Evolutionary conservation across 129 eudicot genomes (phyloP).

Genomic region (Oenanthe sinensis): DNA sequence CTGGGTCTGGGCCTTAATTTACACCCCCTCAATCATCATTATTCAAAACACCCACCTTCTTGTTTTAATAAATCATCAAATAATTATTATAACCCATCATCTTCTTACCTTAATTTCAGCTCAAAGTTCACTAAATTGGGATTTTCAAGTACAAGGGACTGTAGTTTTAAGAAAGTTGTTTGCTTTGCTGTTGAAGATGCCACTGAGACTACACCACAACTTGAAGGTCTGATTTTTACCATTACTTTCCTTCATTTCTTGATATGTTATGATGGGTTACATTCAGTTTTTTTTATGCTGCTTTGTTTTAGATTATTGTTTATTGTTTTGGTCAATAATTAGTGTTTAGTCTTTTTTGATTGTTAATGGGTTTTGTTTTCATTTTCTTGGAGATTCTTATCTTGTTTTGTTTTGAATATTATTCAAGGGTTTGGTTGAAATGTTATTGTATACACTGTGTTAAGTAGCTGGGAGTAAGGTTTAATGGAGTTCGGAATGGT

Average conservation of each 20-base stretch:
- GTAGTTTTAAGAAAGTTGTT: constrained; percentile 26
- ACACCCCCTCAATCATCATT: neutral
- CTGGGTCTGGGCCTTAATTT: neutral
- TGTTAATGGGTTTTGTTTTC: neutral
- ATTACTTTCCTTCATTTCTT: neutral
- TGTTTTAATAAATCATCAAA: neutral
- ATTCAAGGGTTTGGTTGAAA: neutral
- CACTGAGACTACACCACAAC: constrained; percentile 30
- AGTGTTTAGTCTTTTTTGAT: neutral
- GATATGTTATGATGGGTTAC: neutral
- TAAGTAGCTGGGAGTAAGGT: neutral
- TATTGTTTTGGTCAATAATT: neutral
- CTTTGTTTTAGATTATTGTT: neutral
- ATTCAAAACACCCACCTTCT: neutral
- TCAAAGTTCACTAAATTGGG: constrained; percentile 18
- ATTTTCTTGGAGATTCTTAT: neutral
- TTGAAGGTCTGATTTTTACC: constrained; percentile 20
- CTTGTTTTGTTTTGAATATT: neutral
- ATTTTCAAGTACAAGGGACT: constrained; percentile 22
- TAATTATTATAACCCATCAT: neutral
- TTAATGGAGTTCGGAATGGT: neutral
- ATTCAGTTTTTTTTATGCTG: neutral
- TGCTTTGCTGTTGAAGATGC: constrained; percentile 73
- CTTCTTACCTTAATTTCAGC: constrained; percentile 16
- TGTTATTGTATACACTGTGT: neutral